phyloP scores from a whole-genome alignment of 345 rosid species.

The Acer negundo region DNA sequence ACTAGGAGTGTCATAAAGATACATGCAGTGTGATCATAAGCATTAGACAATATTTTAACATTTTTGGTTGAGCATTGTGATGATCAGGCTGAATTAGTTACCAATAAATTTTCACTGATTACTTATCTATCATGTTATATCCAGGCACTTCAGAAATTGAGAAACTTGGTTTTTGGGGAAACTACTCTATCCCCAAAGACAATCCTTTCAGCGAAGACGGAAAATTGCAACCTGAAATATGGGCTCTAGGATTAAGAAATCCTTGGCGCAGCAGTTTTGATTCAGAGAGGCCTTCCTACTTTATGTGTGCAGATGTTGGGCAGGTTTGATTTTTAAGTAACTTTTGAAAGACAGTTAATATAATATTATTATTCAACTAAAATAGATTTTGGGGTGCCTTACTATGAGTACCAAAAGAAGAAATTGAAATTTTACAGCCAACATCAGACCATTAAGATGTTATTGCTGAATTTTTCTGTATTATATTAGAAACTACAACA shows the following conservation, averaged over 20 bases:
- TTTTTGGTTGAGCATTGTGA: background rate
- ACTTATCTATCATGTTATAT: constrained; percentile 12
- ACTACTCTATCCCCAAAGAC: constrained; percentile 72
- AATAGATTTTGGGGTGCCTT: too few species aligned
- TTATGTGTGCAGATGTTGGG: constrained; percentile 84
- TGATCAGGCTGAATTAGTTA: background rate
- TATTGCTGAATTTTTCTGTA: too few species aligned
- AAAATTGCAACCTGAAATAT: constrained; percentile 62
- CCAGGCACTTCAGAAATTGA: constrained; percentile 57
- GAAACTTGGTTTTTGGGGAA: constrained; percentile 72
- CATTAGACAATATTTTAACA: background rate
- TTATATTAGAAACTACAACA: too few species aligned
- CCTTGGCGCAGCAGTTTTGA: constrained; percentile 95
- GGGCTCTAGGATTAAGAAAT: constrained; percentile 70
- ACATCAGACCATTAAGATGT: too few species aligned
- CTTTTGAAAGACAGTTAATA: background rate
- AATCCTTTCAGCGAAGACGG: constrained; percentile 61
- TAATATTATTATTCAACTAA: too few species aligned
- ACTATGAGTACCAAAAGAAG: too few species aligned
- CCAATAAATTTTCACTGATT: constrained; percentile 1
- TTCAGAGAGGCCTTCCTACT: constrained; percentile 69
- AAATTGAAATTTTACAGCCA: too few species aligned
- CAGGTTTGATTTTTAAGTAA: constrained; percentile 49
- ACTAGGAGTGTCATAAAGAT: too few species aligned
- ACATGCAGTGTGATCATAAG: too few species aligned